These are phyloP conservation scores for Earliella scabrosa DNA, from an alignment of 1,284 basidiomycete genomes.

Conservation along the genomic window DNA sequence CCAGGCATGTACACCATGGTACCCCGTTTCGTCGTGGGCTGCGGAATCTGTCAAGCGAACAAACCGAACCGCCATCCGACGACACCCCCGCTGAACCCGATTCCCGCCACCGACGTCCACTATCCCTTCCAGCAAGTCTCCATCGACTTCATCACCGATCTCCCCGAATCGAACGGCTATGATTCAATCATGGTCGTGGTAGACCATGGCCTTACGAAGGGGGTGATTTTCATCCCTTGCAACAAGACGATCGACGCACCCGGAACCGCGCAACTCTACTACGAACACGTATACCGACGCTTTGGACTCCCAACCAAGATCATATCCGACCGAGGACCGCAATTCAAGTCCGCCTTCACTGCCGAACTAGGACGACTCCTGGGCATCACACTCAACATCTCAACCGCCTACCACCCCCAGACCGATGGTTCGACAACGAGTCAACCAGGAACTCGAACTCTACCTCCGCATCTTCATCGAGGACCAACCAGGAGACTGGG, in stretches of 20 bases:
- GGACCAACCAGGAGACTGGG: constrained; percentile 38
- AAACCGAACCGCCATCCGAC: constrained; percentile 31
- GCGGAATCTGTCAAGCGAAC: constrained; percentile 41
- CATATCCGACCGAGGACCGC: no score
- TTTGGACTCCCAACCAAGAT: no score
- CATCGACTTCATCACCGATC: constrained; percentile 40
- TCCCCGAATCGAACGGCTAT: constrained; percentile 38
- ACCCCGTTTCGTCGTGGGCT: constrained; percentile 39
- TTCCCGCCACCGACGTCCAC: background rate
- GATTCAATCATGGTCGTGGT: constrained; percentile 43
- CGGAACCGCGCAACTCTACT: no score
- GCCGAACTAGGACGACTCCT: no score
- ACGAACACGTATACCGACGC: no score
- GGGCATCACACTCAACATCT: constrained; percentile 22
- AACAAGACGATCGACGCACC: constrained; percentile 6
- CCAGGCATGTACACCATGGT: constrained; percentile 20
- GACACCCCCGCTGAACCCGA: constrained; percentile 1
- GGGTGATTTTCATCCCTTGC: constrained; percentile 37
- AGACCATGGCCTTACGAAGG: constrained; percentile 33
- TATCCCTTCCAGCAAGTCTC: constrained; percentile 25
- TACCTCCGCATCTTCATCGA: constrained; percentile 22
- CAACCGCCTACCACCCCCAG: constrained; percentile 34
- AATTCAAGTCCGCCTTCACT: no score
- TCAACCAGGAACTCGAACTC: constrained; percentile 34
- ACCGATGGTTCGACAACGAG: no score